Conservation (phyloP, 176 grass and related monocot species). For the Musa schizocarpa region DNA sequence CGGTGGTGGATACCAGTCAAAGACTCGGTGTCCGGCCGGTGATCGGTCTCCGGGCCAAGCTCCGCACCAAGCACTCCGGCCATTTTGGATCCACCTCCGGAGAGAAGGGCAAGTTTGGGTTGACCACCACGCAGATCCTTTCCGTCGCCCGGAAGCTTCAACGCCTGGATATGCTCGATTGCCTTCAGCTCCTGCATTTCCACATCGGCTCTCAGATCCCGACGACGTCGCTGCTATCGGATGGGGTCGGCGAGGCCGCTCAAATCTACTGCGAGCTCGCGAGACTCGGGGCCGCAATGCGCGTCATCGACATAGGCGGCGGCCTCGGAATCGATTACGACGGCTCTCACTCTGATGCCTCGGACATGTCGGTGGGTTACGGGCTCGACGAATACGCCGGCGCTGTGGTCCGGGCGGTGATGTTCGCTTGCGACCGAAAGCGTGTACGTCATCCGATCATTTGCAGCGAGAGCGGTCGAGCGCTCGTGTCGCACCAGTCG, state of each 20-base stretch:
- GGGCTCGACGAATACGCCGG: constrained; percentile 77
- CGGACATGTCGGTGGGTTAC: constrained; percentile 84
- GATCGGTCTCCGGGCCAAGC: constrained; percentile 86
- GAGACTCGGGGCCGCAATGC: constrained; percentile 67
- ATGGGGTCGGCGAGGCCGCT: constrained; percentile 78
- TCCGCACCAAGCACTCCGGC: constrained; percentile 85
- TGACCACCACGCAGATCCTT: constrained; percentile 62
- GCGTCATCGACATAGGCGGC: constrained; percentile 73
- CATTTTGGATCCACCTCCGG: constrained; percentile 91
- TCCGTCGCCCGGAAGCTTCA: constrained; percentile 62
- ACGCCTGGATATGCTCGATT: constrained; percentile 65
- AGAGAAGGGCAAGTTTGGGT: constrained; percentile 92
- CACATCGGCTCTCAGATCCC: constrained; percentile 98
- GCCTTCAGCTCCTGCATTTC: constrained; percentile 95
- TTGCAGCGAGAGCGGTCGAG: constrained; percentile 92
- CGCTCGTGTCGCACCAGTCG: constrained; percentile 89
- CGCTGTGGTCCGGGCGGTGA: constrained; percentile 56
- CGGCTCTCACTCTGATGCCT: constrained; percentile 55
- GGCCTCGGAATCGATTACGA: constrained; percentile 92
- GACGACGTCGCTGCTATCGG: constrained; percentile 54
- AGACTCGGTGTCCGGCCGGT: constrained; percentile 52
- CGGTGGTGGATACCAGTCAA: constrained; percentile 61
- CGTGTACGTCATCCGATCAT: constrained; percentile 57
- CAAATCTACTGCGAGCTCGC: constrained; percentile 93
- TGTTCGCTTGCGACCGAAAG: constrained; percentile 67